These are phyloP conservation scores for Trametes pubescens DNA, from an alignment of 1,284 basidiomycete genomes.

Conservation along the genomic window DNA sequence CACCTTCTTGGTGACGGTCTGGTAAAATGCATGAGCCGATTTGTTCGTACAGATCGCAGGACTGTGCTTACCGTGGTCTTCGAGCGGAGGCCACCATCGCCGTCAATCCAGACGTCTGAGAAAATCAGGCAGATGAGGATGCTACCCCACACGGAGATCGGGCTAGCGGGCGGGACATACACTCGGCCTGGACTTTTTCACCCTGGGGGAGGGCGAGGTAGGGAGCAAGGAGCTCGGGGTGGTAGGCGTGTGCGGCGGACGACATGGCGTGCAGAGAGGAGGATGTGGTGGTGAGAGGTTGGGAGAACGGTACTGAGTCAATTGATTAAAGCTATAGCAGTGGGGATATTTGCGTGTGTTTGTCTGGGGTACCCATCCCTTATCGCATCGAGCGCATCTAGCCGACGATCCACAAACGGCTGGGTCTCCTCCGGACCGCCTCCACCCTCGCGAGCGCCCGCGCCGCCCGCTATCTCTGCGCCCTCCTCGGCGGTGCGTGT, in stretches of 20 bases:
- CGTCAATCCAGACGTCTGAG: slow-evolving; percentile 95
- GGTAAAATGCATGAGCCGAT: slow-evolving; percentile 11
- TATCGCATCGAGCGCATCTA: slow-evolving; percentile 29
- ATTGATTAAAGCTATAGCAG: slow-evolving; percentile 24
- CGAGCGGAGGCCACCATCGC: slow-evolving; percentile 89
- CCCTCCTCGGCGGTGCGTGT: neutral
- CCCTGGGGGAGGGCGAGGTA: slow-evolving; percentile 89
- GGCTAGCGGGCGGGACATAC: slow-evolving; percentile 53
- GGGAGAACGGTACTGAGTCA: slow-evolving; percentile 22
- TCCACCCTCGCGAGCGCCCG: neutral
- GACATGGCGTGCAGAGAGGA: slow-evolving; percentile 26
- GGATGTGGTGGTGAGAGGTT: slow-evolving; percentile 31
- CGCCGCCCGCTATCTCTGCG: neutral
- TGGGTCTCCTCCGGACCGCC: slow-evolving; percentile 12
- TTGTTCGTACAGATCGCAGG: neutral
- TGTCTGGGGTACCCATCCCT: slow-evolving; percentile 26
- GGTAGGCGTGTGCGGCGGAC: slow-evolving; percentile 52
- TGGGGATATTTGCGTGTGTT: slow-evolving; percentile 31
- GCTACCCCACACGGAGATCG: slow-evolving; percentile 14
- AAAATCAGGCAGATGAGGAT: slow-evolving; percentile 37
- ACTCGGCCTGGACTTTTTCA: slow-evolving; percentile 91
- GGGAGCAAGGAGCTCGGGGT: slow-evolving; percentile 86
- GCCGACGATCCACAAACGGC: slow-evolving; percentile 11
- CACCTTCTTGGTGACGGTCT: slow-evolving; percentile 87
- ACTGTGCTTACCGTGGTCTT: slow-evolving; percentile 82